A percentile compares a stretch with the other conserved stretches of the same genome.
Conservation (phyloP, 2,329 filamentous ascomycete species). For the Colletotrichum navitas region DNA sequence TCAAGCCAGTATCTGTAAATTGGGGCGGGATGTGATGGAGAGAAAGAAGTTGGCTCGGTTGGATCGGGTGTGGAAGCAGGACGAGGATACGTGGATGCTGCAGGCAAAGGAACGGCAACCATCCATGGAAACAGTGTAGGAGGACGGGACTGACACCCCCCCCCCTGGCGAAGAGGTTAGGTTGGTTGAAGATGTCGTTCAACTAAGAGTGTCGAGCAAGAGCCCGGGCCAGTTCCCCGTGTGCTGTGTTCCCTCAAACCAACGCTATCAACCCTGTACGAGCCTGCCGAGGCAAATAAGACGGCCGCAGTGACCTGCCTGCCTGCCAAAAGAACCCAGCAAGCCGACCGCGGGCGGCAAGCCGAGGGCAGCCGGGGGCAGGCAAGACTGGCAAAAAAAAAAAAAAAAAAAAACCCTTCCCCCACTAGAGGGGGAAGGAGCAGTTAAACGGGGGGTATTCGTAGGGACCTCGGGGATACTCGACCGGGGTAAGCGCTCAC, state of each 20-base stretch:
- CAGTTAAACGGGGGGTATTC: not conserved
- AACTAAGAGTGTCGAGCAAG: conserved; percentile 33
- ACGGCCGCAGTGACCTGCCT: conserved; percentile 13
- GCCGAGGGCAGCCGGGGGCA: conserved; percentile 7
- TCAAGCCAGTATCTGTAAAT: conserved; percentile 1
- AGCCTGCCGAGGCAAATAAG: conserved; percentile 24
- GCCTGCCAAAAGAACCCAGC: not conserved
- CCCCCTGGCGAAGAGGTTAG: conserved; percentile 17
- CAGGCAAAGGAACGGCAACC: not conserved
- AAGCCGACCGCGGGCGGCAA: not conserved
- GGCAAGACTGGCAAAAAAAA: not conserved
- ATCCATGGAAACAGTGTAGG: not conserved
- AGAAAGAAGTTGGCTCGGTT: conserved; percentile 11
- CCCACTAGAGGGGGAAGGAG: not conserved
- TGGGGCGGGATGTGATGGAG: conserved; percentile 17
- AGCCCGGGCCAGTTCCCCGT: conserved; percentile 38
- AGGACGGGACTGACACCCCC: not conserved
- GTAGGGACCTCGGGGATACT: conserved; percentile 16
- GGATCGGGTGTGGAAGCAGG: not conserved
- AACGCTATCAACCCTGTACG: conserved; percentile 15
- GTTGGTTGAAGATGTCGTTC: conserved; percentile 40
- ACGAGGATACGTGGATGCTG: conserved; percentile 4
- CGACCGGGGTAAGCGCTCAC: not conserved
- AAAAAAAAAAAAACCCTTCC: too few species aligned
- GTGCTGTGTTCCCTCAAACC: conserved; percentile 23